Evolutionary conservation across 2,329 filamentous ascomycete genomes (phyloP).

Genomic region (Leptographium lundbergii): DNA sequence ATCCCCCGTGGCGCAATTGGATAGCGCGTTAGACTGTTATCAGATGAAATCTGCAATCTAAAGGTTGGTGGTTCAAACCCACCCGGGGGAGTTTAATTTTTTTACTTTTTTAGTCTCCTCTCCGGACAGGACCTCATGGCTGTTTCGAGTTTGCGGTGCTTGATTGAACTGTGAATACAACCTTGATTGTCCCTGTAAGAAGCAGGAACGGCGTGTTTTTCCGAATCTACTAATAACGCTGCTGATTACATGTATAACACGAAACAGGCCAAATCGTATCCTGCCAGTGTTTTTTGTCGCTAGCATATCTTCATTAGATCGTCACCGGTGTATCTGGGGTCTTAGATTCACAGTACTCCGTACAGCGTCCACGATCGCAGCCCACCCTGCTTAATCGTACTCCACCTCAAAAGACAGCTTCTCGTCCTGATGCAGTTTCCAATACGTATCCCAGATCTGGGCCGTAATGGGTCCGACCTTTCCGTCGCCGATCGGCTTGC

Average conservation of each 20-base stretch:
- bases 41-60: neutral
- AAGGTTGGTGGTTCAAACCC: conserved; percentile 1
- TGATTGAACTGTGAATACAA: too few species aligned
- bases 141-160: too few species aligned
- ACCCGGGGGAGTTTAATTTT: neutral
- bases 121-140: neutral
- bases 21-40: conserved; percentile 1
- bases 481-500: conserved; percentile 25
- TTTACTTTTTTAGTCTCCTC: neutral
- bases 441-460: conserved; percentile 37
- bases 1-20: conserved; percentile 1
- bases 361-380: neutral
- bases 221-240: too few species aligned
- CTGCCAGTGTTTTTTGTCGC: too few species aligned
- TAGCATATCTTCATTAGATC: too few species aligned
- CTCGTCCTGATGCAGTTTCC: conserved; percentile 31
- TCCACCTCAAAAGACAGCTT: conserved; percentile 21
- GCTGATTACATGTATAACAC: too few species aligned
- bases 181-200: too few species aligned
- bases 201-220: too few species aligned
- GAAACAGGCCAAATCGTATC: too few species aligned
- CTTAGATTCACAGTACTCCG: neutral
- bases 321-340: too few species aligned
- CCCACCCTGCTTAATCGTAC: conserved; percentile 11
- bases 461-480: conserved; percentile 31